Evolutionary conservation across 495 filamentous ascomycete genomes (phyloP), one percentile per base, ranked within the genome.

Genomic region (Lepidopterella palustris): DNA sequence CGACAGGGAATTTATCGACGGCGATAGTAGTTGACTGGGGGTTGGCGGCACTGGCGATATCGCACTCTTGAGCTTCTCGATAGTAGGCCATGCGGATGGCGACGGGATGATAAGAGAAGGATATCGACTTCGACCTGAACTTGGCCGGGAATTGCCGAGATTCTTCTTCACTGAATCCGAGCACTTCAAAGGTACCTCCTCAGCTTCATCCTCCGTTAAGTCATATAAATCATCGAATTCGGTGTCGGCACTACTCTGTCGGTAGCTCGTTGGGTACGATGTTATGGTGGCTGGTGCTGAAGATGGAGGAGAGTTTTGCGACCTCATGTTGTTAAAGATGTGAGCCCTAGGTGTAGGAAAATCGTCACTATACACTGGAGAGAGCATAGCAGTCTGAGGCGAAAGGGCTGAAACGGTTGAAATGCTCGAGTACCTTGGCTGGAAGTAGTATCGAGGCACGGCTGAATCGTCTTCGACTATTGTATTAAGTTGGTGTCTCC

Each of bases 151-250:
- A 45, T 53, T 42, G 21, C 57, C 32, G 4, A 45, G 74, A 71
- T 64, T 70, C 77, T 50, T 78, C 73, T 68, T 80, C 68, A 71
- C 77, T 71, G 62, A 79, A 65, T 21, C 76, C 68, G 71, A 75
- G 39, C 59, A 60, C 50, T 66, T 63, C 39, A 76, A 62, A 20
- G 71, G 70, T 10, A 73, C 61, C 32, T 76, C 70, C 21, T 68
- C 71, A 5, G 85, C 81, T 45, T 95, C 89, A 54, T 87, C 82
- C 45, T 87, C 84, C 6, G 87, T 89, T 29, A 88, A 79, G 70
- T 95, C 89, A 65, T 95, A 95, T 21, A 96, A 73, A 59, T 93
- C 89, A 68, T 93, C 89, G 68, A 91, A 92, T 29, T 87, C 84
- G 62, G 79, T 78, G 50, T 81, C 82, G 57, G 76, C 76, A 45